Base-by-base conservation (phyloP, 179 eudicot species). In the Silene noctiflora region DNA sequence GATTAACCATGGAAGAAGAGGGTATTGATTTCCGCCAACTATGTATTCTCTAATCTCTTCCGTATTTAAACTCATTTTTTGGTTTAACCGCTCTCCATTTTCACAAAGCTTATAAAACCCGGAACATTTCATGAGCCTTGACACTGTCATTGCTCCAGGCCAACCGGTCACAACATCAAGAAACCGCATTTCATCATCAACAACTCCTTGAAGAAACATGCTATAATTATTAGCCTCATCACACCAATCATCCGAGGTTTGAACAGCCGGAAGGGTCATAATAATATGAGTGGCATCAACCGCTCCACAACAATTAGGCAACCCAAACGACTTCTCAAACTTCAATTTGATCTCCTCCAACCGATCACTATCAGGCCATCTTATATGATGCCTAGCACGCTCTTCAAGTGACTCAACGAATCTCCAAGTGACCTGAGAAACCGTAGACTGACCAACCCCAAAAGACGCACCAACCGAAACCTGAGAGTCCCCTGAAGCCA, bases 361-460 rank as follows among this genome's bases (percentile, higher is more conserved):
- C 21, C 85, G 80, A 67, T 60, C 77, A 3, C 80, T 56, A 67
- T 87, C 81, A 39, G 99, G 99, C 98, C 99, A 93, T 75, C 76
- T 85, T 67, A 95, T 90, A 76, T 95, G 99, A 79, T 91, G 96
- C 86, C 80, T 88, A 24, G 90, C 93, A 14, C 98, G 98, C 19
- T 77, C 89, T 80, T 91, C 98, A 80, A 93, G 75, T 6, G 99
- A 89, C 84, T 95, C 99, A 14, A 95, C 83, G 65, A 93, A 93
- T 64, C 99, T 80, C 96, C 92, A 95, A 62, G 99, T 95, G 53
- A 95, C 96, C 74, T 95, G 99, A 73, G 99, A 95, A 53, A 95
- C 98, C 1, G 99, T 95, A 19, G 99, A 95, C 73, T 95, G 99
- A 58, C 99, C 99, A 11, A 95, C 99, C 61, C 98, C 99, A 77